These are phyloP conservation scores for Acidiella bohemica DNA, from an alignment of 495 filamentous ascomycete genomes.

Conservation along the genomic window DNA sequence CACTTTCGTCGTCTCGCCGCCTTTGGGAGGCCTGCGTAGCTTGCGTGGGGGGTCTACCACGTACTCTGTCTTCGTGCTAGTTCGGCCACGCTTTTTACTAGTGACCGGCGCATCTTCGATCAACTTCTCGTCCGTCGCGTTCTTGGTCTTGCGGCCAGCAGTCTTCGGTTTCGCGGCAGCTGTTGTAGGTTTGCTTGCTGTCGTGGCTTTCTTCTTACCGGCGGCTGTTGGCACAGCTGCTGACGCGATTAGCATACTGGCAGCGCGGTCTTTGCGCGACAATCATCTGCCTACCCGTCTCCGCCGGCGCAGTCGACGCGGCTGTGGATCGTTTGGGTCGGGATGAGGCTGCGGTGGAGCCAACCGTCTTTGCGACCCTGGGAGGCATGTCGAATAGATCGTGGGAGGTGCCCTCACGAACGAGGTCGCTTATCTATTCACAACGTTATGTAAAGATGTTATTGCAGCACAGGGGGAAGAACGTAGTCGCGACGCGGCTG, in stretches of 20 bases:
- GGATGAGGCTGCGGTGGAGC: not conserved
- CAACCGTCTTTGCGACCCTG: no score
- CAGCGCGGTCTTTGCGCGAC: not conserved
- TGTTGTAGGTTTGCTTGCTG: constrained; percentile 12
- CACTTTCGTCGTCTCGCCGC: constrained; percentile 17
- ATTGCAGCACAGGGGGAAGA: no score
- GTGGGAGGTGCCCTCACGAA: no score
- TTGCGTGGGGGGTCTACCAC: constrained; percentile 5
- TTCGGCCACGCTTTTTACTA: constrained; percentile 1
- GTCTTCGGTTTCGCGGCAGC: not conserved
- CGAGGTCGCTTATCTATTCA: no score
- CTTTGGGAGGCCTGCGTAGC: constrained; percentile 15
- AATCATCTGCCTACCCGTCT: not conserved
- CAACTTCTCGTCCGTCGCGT: not conserved
- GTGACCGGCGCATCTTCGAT: not conserved
- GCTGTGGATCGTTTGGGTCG: not conserved
- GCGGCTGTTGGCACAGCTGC: not conserved
- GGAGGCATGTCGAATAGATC: no score
- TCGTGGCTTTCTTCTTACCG: constrained; percentile 1
- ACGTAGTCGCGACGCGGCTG: no score
- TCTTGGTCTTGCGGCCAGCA: no score
- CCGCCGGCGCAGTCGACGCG: not conserved
- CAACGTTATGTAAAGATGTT: no score
- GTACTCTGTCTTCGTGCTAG: not conserved
- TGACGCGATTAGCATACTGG: not conserved